Conservation (phyloP, 768 basidiomycete species). For the Coprinopsis marcescibilis region DNA sequence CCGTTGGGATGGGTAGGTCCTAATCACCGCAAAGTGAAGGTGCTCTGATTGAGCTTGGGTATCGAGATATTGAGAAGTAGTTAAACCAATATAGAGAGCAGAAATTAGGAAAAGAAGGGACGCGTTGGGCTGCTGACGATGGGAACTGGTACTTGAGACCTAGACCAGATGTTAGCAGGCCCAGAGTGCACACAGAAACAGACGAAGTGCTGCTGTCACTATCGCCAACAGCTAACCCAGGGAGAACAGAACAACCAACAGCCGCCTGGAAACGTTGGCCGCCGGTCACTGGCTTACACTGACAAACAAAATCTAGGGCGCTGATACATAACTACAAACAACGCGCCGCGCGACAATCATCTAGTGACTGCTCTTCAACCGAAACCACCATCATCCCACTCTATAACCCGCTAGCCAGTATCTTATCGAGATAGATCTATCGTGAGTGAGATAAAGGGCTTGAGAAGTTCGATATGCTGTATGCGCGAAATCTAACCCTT, state of each 20-base stretch:
- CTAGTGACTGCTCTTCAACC: background rate
- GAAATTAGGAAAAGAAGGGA: constrained; percentile 27
- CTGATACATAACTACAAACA: constrained; percentile 12
- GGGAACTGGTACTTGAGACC: constrained; percentile 24
- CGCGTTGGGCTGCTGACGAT: constrained; percentile 32
- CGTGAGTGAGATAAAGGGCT: too few relatives aligned
- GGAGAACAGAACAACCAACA: background rate
- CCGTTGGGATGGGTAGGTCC: constrained; percentile 6
- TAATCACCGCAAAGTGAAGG: constrained; percentile 15
- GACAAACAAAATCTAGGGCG: constrained; percentile 4
- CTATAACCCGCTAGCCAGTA: background rate
- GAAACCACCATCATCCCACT: background rate
- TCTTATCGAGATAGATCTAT: too few relatives aligned
- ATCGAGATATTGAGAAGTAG: constrained; percentile 19
- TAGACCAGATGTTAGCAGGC: constrained; percentile 18
- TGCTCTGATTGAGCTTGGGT: constrained; percentile 13
- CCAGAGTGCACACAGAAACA: constrained; percentile 21
- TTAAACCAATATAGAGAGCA: constrained; percentile 17
- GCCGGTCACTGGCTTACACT: constrained; percentile 1
- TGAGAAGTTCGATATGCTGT: too few relatives aligned
- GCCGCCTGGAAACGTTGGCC: constrained; percentile 6
- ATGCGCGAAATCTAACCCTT: too few relatives aligned
- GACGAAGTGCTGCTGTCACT: constrained; percentile 28
- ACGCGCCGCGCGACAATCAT: constrained; percentile 14
- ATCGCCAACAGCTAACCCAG: constrained; percentile 29